Percentiles rank a stretch among this genome's conserved stretches.
Conservation (phyloP, 2,329 filamentous ascomycete genomes). For the Karstenula rhodostoma region DNA sequence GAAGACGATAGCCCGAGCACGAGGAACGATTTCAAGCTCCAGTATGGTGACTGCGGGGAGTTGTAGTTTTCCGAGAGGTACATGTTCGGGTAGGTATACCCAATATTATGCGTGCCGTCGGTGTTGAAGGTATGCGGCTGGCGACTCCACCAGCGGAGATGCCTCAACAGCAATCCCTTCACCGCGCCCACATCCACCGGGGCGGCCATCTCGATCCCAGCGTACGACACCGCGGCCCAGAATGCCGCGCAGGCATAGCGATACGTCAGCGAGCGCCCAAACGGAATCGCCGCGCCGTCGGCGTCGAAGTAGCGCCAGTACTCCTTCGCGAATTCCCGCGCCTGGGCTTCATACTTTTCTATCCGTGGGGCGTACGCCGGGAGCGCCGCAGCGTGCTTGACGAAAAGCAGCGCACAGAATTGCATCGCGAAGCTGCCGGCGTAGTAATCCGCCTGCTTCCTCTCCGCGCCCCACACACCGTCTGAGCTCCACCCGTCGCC, state of each 20-base stretch:
- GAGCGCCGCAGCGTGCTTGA: conserved; percentile 42
- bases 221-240: conserved; percentile 53
- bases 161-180: conserved; percentile 57
- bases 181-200: conserved; percentile 47
- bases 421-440: conserved; percentile 62
- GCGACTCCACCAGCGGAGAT: conserved; percentile 58
- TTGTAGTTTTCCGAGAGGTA: conserved; percentile 63
- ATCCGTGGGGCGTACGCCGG: conserved; percentile 50
- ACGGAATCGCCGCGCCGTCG: conserved; percentile 57
- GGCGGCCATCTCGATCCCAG: conserved; percentile 45
- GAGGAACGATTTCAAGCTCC: conserved; percentile 59
- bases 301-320: conserved; percentile 59
- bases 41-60: conserved; percentile 61
- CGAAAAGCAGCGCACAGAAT: conserved; percentile 57
- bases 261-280: conserved; percentile 59
- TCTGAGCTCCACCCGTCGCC: conserved; percentile 57
- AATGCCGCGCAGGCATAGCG: conserved; percentile 58
- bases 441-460: conserved; percentile 59
- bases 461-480: conserved; percentile 49
- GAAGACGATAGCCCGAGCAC: conserved; percentile 43
- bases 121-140: conserved; percentile 52
- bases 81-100: conserved; percentile 57
- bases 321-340: conserved; percentile 48
- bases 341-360: conserved; percentile 47
- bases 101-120: conserved; percentile 58